Evolutionary conservation across 1,284 basidiomycete species (phyloP).

Genomic region (Sparassis latifolia): DNA sequence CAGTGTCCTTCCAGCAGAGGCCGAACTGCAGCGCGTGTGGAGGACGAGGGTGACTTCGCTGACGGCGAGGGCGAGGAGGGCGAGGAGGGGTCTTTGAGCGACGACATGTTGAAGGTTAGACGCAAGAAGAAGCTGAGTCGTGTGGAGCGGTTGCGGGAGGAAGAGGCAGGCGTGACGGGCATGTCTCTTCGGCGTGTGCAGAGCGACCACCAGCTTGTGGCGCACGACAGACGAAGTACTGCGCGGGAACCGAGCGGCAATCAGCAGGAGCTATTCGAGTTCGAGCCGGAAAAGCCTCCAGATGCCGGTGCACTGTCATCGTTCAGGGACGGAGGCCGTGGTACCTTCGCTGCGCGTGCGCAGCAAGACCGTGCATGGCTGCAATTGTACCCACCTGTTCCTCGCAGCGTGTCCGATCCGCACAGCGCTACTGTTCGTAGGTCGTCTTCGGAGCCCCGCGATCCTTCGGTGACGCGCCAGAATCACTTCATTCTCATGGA

Average conservation of each 20-base stretch:
- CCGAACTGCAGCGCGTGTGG: conserved; percentile 23
- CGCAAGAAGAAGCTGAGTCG: conserved; percentile 29
- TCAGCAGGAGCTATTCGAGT: conserved; percentile 36
- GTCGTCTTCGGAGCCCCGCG: conserved; percentile 13
- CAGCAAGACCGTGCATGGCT: conserved; percentile 52
- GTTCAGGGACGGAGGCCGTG: conserved; percentile 8
- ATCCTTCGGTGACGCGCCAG: conserved; percentile 63
- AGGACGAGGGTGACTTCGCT: conserved; percentile 38
- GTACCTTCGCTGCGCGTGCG: conserved; percentile 21
- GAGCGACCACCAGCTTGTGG: conserved; percentile 48
- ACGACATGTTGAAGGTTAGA: conserved; percentile 27
- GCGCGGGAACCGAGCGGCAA: background rate
- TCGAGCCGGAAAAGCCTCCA: conserved; percentile 30
- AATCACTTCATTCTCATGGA: conserved; percentile 99
- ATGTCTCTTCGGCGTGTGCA: conserved; percentile 50
- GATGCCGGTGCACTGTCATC: conserved; percentile 1
- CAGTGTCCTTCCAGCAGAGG: conserved; percentile 41
- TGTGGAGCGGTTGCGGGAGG: conserved; percentile 29
- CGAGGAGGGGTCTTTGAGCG: conserved; percentile 19
- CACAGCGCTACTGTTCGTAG: conserved; percentile 21
- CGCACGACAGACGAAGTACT: conserved; percentile 16
- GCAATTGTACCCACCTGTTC: conserved; percentile 5
- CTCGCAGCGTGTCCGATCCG: conserved; percentile 10
- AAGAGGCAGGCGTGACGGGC: conserved; percentile 24
- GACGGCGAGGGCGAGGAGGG: conserved; percentile 38